phyloP scores from a whole-genome alignment of 371 early-diverging fungal species.

The Circinella umbellata region DNA sequence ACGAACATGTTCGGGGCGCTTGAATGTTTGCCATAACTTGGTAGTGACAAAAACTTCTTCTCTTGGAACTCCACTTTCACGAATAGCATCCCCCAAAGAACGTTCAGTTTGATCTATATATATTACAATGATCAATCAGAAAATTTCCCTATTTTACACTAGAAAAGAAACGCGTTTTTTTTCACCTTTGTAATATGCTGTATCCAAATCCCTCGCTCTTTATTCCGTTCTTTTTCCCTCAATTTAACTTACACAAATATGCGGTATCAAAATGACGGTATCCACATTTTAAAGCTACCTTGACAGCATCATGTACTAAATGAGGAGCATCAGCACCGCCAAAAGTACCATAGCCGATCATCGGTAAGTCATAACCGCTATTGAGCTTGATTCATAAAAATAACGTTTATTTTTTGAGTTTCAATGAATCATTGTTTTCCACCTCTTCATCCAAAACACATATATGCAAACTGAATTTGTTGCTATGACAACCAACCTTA shows the following conservation, averaged over 20 bases:
- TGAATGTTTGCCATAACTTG: conserved; percentile 86
- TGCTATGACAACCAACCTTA: not conserved
- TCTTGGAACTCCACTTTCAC: conserved; percentile 58
- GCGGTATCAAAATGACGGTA: conserved; percentile 52
- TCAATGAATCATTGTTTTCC: not conserved
- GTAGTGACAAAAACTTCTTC: conserved; percentile 58
- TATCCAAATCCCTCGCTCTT: no score
- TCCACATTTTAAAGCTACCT: conserved; percentile 40
- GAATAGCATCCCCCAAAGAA: conserved; percentile 74
- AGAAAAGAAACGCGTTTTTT: no score
- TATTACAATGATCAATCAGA: not conserved
- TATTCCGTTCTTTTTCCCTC: no score
- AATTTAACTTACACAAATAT: conserved; percentile 34
- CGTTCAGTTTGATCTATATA: conserved; percentile 61
- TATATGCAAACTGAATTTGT: not conserved
- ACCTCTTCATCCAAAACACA: not conserved
- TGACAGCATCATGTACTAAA: conserved; percentile 42
- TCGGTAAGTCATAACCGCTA: conserved; percentile 44
- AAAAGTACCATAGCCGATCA: conserved; percentile 50
- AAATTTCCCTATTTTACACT: no score
- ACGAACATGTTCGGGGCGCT: conserved; percentile 52
- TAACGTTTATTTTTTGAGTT: not conserved
- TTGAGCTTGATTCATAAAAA: conserved; percentile 16
- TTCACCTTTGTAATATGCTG: no score
- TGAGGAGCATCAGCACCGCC: conserved; percentile 45